Evolutionary conservation across 371 early-diverging fungal genomes (phyloP).

Genomic region (Saksenaea oblongispora): DNA sequence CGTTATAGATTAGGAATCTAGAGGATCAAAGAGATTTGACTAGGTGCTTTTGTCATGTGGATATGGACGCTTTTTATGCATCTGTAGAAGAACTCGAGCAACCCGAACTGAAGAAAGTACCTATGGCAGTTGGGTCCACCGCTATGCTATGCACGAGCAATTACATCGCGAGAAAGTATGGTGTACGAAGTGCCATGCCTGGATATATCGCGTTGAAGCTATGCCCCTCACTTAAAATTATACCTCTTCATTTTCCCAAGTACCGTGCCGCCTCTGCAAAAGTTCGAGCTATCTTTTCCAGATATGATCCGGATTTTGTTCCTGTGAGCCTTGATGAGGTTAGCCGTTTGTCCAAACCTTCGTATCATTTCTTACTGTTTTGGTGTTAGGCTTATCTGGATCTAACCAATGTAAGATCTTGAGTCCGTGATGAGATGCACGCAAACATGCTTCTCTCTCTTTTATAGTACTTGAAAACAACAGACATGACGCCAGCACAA

Average conservation of each 20-base stretch:
- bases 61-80: slow-evolving; percentile 78
- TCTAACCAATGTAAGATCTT: slow-evolving; percentile 48
- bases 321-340: slow-evolving; percentile 68
- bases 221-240: slow-evolving; percentile 63
- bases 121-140: slow-evolving; percentile 74
- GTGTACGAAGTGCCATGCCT: slow-evolving; percentile 74
- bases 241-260: slow-evolving; percentile 56
- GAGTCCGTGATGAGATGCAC: not conserved
- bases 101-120: slow-evolving; percentile 53
- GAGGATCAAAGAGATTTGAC: slow-evolving; percentile 49
- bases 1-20: slow-evolving; percentile 32
- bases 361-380: not conserved
- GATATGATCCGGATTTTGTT: slow-evolving; percentile 61
- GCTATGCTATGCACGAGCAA: slow-evolving; percentile 72
- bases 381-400: slow-evolving; percentile 57
- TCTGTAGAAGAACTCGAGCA: slow-evolving; percentile 71
- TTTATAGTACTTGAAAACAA: slow-evolving; percentile 32
- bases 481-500: slow-evolving; percentile 46
- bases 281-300: slow-evolving; percentile 48
- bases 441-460: not conserved
- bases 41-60: slow-evolving; percentile 63
- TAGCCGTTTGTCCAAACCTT: not conserved
- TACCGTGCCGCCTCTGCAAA: slow-evolving; percentile 50
- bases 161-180: slow-evolving; percentile 65
- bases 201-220: slow-evolving; percentile 65